Base-by-base conservation (phyloP, 768 basidiomycete species). In the Auriscalpium vulgare region DNA sequence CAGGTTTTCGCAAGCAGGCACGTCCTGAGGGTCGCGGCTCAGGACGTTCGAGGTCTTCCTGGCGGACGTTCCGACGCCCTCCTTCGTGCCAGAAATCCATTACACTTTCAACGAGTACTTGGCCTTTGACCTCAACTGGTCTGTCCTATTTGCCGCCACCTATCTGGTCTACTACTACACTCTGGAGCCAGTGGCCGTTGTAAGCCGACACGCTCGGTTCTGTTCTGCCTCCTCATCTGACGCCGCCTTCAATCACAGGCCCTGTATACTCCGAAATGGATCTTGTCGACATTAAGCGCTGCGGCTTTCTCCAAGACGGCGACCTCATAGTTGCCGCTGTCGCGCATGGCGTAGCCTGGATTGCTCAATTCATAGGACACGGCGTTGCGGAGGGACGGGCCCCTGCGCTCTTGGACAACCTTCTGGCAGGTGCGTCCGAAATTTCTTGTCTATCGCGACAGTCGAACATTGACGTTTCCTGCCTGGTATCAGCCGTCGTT, bases 291-390 rank as follows among this genome's bases (percentile, higher is more conserved):
- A 47, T 67, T 92, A 21, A 82, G 83, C 0, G 87, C 93, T 8
- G 90, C 84, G 2, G 83, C 89, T 0, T 85, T 84, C 67, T 64
- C 71, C 5, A 69, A 82, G 34, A 73, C 76, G 21, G 69, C n/a
- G 76, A 80, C 44, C 67, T 86, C 46, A 72, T 72, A 11, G 66
- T 78, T 43, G 90, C 87, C 0, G 70, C 70, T 34, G 59, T 75
- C 5, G 60, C 91, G 0, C 88, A 92, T 62, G 75, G 69, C 19
- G 65, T 77, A n/a, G 81, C 80, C n/a, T 98, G 95, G 95, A 75
- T 94, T 49, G 83, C 82, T 4, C 95, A 98, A 68, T 95, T 98
- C 71, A 60, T 88, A 40, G 93, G 93, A 9, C 95, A 98, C 67
- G 91, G 88, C 23, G 66, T 89, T 34, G 88, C 87, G 19, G 95